Conservation (phyloP, 306 rosid genomes). For the Canavalia gladiata region DNA sequence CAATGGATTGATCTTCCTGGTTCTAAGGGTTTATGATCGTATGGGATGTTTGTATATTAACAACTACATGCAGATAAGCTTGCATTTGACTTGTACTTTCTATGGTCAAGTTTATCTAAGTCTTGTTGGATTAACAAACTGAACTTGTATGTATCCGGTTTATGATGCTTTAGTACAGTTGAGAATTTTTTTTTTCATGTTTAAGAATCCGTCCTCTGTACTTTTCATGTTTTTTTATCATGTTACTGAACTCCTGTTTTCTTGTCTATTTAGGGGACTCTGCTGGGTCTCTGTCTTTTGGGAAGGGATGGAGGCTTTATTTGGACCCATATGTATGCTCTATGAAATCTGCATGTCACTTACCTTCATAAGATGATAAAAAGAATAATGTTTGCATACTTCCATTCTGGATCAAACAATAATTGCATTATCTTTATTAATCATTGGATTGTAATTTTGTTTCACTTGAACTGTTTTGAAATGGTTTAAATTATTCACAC, state of each 20-base stretch:
- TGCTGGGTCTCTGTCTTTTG: not conserved
- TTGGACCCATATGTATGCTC: not conserved
- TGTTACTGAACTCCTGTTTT: not conserved
- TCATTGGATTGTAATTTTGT: not conserved
- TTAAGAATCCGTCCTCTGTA: not conserved
- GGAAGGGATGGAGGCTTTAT: not conserved
- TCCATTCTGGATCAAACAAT: not conserved
- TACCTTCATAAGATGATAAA: not conserved
- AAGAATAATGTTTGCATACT: not conserved
- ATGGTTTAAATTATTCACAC: not conserved
- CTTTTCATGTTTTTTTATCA: not conserved
- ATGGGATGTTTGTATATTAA: conserved; percentile 3
- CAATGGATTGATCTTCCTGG: conserved; percentile 95
- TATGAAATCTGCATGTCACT: not conserved
- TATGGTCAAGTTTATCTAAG: conserved; percentile 24
- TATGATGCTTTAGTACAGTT: conserved; percentile 37
- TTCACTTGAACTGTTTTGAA: not conserved
- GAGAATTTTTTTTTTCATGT: not conserved
- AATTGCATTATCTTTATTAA: not conserved
- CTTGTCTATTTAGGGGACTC: not conserved
- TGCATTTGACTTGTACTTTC: conserved; percentile 16
- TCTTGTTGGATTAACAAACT: conserved; percentile 36
- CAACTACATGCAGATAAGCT: conserved; percentile 31
- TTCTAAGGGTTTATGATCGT: conserved; percentile 61
- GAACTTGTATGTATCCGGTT: conserved; percentile 18